A percentile compares a stretch with the other conserved stretches of the same genome.
Conservation (phyloP, 768 basidiomycete genomes). For the Lactarius pseudohatsudake region DNA sequence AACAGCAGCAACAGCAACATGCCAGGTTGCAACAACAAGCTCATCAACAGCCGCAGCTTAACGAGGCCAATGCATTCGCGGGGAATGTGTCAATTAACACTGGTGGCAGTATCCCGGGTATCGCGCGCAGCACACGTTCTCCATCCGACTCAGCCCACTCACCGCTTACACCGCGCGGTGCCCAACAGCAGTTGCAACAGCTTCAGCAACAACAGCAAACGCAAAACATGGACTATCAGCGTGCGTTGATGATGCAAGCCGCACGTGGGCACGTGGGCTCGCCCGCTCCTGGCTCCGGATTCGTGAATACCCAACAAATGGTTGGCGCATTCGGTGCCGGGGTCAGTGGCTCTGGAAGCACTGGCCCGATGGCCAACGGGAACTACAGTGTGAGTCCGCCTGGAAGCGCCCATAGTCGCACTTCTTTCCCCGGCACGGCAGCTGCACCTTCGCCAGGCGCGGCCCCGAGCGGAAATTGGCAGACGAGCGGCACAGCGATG, state of each 20-base stretch:
- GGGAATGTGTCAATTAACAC: conserved; percentile 36
- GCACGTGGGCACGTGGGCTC: conserved; percentile 8
- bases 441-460: conserved; percentile 26
- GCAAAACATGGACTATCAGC: conserved; percentile 26
- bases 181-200: conserved; percentile 33
- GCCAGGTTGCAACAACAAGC: conserved; percentile 38
- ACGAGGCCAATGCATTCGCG: conserved; percentile 48
- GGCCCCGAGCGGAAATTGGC: conserved; percentile 19
- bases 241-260: conserved; percentile 23
- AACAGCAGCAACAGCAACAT: conserved; percentile 49
- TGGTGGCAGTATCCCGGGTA: conserved; percentile 54
- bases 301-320: conserved; percentile 25
- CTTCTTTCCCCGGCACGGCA: conserved; percentile 22
- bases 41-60: conserved; percentile 28
- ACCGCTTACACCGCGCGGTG: conserved; percentile 40
- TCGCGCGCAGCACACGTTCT: conserved; percentile 71
- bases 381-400: conserved; percentile 28
- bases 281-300: conserved; percentile 19
- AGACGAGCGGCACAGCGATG: conserved; percentile 11
- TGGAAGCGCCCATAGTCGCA: conserved; percentile 27
- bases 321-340: conserved; percentile 23
- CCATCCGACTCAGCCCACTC: conserved; percentile 63
- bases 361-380: conserved; percentile 16
- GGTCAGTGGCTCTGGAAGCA: conserved; percentile 4
- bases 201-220: conserved; percentile 32